These are phyloP conservation scores for Periconia macrospinosa DNA, from an alignment of 2,329 filamentous ascomycete genomes.

Conservation along the genomic window DNA sequence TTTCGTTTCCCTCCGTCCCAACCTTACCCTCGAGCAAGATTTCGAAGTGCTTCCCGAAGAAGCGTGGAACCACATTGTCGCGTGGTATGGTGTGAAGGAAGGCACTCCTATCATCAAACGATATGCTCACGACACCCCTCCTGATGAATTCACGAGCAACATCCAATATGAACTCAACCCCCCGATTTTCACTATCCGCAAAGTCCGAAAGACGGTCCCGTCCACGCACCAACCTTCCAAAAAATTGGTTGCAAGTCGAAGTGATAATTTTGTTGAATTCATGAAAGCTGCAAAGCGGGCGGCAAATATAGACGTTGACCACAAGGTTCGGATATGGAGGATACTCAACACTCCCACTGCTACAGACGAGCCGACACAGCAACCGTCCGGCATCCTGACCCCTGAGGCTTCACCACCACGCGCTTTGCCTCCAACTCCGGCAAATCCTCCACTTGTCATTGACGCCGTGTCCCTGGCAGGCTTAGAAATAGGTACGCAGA, in stretches of 20 bases:
- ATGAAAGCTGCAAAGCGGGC: constrained; percentile 71
- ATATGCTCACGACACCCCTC: constrained; percentile 74
- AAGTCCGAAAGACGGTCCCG: constrained; percentile 67
- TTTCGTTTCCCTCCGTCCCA: constrained; percentile 75
- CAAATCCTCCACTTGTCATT: constrained; percentile 56
- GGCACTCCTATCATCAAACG: constrained; percentile 73
- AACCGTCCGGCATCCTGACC: constrained; percentile 45
- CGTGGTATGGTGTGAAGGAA: constrained; percentile 78
- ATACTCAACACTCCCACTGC: constrained; percentile 55
- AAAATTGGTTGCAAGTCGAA: constrained; percentile 70
- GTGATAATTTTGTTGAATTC: constrained; percentile 72
- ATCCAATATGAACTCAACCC: constrained; percentile 83
- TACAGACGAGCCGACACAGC: constrained; percentile 28
- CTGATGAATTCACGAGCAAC: constrained; percentile 60
- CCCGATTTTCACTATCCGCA: constrained; percentile 81
- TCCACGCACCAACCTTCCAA: constrained; percentile 65
- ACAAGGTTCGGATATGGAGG: constrained; percentile 78
- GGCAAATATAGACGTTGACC: constrained; percentile 66
- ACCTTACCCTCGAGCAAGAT: constrained; percentile 64
- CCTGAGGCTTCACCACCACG: constrained; percentile 45
- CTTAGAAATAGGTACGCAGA: constrained; percentile 64
- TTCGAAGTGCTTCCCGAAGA: constrained; percentile 76
- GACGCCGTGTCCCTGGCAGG: constrained; percentile 65
- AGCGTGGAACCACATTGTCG: constrained; percentile 78
- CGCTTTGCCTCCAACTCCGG: constrained; percentile 24